Conservation (phyloP, 441 rosid genomes). For the Iberis amara region DNA sequence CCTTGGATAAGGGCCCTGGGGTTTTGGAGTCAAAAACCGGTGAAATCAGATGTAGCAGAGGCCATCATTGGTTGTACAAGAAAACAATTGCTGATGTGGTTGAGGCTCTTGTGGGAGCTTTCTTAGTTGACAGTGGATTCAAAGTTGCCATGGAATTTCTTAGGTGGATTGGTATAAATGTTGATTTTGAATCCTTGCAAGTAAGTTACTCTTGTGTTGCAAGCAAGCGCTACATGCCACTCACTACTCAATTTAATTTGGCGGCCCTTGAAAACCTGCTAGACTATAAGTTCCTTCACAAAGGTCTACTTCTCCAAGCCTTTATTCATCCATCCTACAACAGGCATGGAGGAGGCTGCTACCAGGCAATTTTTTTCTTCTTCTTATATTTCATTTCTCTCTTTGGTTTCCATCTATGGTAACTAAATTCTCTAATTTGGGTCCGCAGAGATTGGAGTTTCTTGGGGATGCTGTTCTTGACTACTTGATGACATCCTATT, state of each 20-base stretch:
- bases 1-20: constrained; percentile 27
- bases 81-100: constrained; percentile 90
- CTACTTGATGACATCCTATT: constrained; percentile 83
- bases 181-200: constrained; percentile 55
- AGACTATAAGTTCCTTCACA: constrained; percentile 55
- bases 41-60: constrained; percentile 72
- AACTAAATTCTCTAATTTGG: constrained; percentile 26
- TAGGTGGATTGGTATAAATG: constrained; percentile 77
- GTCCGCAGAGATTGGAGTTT: constrained; percentile 84
- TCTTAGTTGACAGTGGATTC: constrained; percentile 87
- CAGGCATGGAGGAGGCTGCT: constrained; percentile 91
- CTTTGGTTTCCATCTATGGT: constrained; percentile 20
- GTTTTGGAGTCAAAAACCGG: constrained; percentile 32
- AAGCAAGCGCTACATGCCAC: constrained; percentile 58
- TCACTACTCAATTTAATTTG: constrained; percentile 41
- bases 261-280: constrained; percentile 47
- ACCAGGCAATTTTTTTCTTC: constrained; percentile 52
- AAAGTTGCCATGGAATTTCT: constrained; percentile 83
- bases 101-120: constrained; percentile 94
- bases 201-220: constrained; percentile 49
- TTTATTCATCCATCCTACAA: constrained; percentile 89
- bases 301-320: constrained; percentile 83
- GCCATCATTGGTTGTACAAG: constrained; percentile 78
- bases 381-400: constrained; percentile 10
- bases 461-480: constrained; percentile 98